A percentile compares a stretch with the other conserved stretches of the same genome.
These are phyloP conservation scores for Paspalum vaginatum DNA, from an alignment of 176 grass and related monocot species.

Conservation along the genomic window DNA sequence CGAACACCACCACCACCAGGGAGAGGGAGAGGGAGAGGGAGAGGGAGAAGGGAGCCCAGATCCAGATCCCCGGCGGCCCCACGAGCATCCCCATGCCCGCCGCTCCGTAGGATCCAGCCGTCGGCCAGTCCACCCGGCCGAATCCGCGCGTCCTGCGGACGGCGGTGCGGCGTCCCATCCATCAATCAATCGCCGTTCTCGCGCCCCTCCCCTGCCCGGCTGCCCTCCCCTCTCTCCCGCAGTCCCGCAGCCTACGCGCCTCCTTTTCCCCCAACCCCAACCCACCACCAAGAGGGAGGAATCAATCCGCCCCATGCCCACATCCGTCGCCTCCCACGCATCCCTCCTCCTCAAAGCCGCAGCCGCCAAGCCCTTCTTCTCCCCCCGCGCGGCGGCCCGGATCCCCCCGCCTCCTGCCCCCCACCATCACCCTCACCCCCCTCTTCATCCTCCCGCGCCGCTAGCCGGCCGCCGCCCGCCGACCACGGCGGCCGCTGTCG, in stretches of 20 bases:
- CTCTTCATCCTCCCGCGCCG: background rate
- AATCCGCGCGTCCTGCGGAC: background rate
- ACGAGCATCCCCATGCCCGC: background rate
- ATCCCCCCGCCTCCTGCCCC: slow-evolving; percentile 9
- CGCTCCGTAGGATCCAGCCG: slow-evolving; percentile 23
- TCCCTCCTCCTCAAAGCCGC: slow-evolving; percentile 52
- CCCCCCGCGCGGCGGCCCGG: slow-evolving; percentile 48
- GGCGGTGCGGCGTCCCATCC: slow-evolving; percentile 11
- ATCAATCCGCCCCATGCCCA: slow-evolving; percentile 55
- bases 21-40: no score
- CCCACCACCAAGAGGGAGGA: slow-evolving; percentile 19
- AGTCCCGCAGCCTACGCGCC: background rate
- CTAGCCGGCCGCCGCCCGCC: slow-evolving; percentile 2
- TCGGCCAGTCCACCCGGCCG: slow-evolving; percentile 2
- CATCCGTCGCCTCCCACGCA: slow-evolving; percentile 50
- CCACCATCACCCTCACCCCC: background rate
- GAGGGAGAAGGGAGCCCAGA: background rate
- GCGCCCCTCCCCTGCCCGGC: background rate
- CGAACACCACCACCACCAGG: no score
- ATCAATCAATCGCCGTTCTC: background rate
- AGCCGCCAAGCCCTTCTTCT: slow-evolving; percentile 51
- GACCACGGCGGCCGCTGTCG: slow-evolving; percentile 12
- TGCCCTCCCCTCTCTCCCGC: background rate
- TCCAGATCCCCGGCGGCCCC: slow-evolving; percentile 41
- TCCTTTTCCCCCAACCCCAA: background rate